Conservation (phyloP, 164 flowering plant species). For the Saururus chinensis region DNA sequence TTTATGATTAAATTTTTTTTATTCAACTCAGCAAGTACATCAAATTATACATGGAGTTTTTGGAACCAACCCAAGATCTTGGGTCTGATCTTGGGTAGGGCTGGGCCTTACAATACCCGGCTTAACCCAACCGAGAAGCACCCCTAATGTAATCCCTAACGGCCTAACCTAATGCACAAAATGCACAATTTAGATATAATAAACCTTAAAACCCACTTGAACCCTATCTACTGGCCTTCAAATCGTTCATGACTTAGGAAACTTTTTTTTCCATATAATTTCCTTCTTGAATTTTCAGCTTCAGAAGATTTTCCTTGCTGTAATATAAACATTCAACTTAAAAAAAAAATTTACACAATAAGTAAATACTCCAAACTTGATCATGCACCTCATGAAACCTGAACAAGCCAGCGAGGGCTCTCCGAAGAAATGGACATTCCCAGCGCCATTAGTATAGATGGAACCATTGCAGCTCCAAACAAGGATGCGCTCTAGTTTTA, state of each 20-base stretch:
- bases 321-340: conserved; percentile 2
- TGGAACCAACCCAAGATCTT: too few species aligned
- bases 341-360: not conserved
- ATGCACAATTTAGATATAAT: too few species aligned
- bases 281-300: conserved; percentile 65
- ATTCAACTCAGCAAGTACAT: too few species aligned
- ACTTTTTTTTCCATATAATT: conserved; percentile 80
- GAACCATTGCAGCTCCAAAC: conserved; percentile 80
- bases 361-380: not conserved
- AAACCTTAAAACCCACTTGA: too few species aligned
- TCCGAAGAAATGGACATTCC: conserved; percentile 94
- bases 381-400: conserved; percentile 31
- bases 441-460: conserved; percentile 71
- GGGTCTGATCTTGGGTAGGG: too few species aligned
- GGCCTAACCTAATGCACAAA: too few species aligned
- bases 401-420: conserved; percentile 97
- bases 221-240: conserved; percentile 51
- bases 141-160: too few species aligned
- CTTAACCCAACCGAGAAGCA: too few species aligned
- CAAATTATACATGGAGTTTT: too few species aligned
- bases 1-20: too few species aligned
- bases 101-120: too few species aligned
- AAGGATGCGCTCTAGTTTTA: conserved; percentile 7
- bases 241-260: conserved; percentile 65
- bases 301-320: conserved; percentile 78